Conservation (phyloP, 1,284 basidiomycete genomes). For the Ustilago hordei region DNA sequence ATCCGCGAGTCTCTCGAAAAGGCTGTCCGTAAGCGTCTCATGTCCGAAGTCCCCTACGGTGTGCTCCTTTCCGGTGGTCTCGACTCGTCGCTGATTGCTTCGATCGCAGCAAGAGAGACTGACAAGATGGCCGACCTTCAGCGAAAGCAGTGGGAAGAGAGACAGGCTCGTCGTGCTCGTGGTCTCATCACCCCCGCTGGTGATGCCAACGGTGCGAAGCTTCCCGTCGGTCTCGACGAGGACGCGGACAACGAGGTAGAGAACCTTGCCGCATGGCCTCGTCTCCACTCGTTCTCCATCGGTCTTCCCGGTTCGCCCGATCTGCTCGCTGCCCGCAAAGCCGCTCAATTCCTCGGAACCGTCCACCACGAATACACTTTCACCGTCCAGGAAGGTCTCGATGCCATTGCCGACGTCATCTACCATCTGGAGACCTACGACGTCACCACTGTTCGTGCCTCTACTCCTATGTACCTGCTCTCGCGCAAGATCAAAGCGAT, state of each 20-base stretch:
- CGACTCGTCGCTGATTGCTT: slow-evolving; percentile 94
- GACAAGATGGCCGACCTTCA: slow-evolving; percentile 77
- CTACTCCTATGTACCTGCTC: slow-evolving; percentile 96
- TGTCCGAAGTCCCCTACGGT: slow-evolving; percentile 99
- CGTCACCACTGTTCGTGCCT: slow-evolving; percentile 97
- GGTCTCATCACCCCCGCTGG: slow-evolving; percentile 63
- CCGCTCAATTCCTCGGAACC: slow-evolving; percentile 92
- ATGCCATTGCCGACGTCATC: slow-evolving; percentile 97
- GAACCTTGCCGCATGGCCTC: slow-evolving; percentile 84
- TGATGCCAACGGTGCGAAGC: slow-evolving; percentile 70
- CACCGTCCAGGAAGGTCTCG: slow-evolving; percentile 97
- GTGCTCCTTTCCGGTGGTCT: slow-evolving; percentile 95
- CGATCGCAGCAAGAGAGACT: slow-evolving; percentile 96
- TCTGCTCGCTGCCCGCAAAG: slow-evolving; percentile 91
- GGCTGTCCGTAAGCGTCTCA: slow-evolving; percentile 93
- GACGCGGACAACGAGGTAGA: slow-evolving; percentile 66
- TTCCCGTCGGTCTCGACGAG: slow-evolving; percentile 64
- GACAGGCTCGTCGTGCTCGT: slow-evolving; percentile 61
- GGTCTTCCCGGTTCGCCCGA: slow-evolving; percentile 96
- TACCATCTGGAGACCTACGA: slow-evolving; percentile 99
- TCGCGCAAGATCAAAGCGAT: slow-evolving; percentile 99
- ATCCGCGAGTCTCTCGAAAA: slow-evolving; percentile 81
- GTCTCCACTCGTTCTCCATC: slow-evolving; percentile 97
- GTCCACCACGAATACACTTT: slow-evolving; percentile 98
- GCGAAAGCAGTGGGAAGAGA: slow-evolving; percentile 74